A percentile compares a stretch with the other conserved stretches of the same genome.
These are phyloP conservation scores for Pseudogymnoascus sp. DNA, from an alignment of 2,329 filamentous ascomycete species.

Conservation along the genomic window DNA sequence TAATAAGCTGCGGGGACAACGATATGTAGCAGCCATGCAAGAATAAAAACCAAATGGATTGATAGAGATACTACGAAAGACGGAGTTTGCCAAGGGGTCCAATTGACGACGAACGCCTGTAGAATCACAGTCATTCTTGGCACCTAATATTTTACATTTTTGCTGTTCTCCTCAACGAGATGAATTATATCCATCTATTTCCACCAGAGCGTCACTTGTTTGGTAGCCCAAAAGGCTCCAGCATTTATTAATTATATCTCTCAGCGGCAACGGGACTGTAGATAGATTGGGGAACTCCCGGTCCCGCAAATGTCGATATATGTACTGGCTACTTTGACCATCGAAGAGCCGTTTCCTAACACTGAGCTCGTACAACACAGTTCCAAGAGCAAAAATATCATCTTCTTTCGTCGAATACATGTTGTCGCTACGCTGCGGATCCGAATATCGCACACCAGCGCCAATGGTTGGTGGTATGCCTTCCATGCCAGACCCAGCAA, in stretches of 20 bases:
- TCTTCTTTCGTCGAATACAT: neutral
- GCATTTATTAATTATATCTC: neutral
- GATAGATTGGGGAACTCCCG: neutral
- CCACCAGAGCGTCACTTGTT: neutral
- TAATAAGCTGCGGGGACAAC: too few species aligned
- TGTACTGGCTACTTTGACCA: neutral
- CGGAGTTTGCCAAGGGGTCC: too few species aligned
- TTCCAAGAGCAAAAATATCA: neutral
- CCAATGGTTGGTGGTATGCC: neutral
- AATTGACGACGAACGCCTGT: too few species aligned
- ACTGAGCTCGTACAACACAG: neutral
- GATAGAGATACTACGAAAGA: too few species aligned
- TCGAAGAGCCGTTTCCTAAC: neutral
- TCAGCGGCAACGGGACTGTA: neutral
- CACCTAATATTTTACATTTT: too few species aligned
- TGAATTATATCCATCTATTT: neutral
- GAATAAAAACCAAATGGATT: too few species aligned
- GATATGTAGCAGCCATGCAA: too few species aligned
- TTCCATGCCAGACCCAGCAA: neutral
- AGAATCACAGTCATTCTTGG: too few species aligned
- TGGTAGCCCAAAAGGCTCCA: neutral
- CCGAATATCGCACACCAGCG: neutral
- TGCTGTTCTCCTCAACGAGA: neutral
- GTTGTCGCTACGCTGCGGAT: neutral
- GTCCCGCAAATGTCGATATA: neutral